A percentile compares a stretch with the other conserved stretches of the same genome.
These are phyloP conservation scores for Leccinum longicurvipes DNA, from an alignment of 768 basidiomycete genomes.

Conservation along the genomic window DNA sequence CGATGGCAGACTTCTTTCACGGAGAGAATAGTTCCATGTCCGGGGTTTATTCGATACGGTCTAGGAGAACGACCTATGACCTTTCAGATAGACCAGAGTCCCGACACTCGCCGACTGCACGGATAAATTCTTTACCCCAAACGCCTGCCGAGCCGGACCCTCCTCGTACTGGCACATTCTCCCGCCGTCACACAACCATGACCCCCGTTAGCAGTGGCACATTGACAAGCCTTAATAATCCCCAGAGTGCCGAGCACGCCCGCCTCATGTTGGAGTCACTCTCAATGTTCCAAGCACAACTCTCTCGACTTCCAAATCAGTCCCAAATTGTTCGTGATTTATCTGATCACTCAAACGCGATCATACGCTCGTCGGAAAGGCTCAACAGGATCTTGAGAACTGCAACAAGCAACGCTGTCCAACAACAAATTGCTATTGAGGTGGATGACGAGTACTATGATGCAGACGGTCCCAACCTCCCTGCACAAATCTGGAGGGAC, in stretches of 20 bases:
- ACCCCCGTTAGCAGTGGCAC: slow-evolving; percentile 19
- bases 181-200: slow-evolving; percentile 12
- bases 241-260: slow-evolving; percentile 52
- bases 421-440: slow-evolving; percentile 74
- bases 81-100: slow-evolving; percentile 23
- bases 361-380: slow-evolving; percentile 64
- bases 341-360: slow-evolving; percentile 55
- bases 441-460: slow-evolving; percentile 46
- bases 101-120: slow-evolving; percentile 13
- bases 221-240: slow-evolving; percentile 8
- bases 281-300: slow-evolving; percentile 63
- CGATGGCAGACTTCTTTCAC: slow-evolving; percentile 51
- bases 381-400: slow-evolving; percentile 59
- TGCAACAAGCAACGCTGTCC: slow-evolving; percentile 57
- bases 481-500: slow-evolving; percentile 61
- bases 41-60: slow-evolving; percentile 14
- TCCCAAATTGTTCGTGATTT: slow-evolving; percentile 50
- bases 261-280: slow-evolving; percentile 70
- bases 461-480: slow-evolving; percentile 30
- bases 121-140: slow-evolving; percentile 12
- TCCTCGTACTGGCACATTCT: slow-evolving; percentile 7
- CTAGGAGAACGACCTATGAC: slow-evolving; percentile 25
- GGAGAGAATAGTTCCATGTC: slow-evolving; percentile 13
- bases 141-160: slow-evolving; percentile 16
- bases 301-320: slow-evolving; percentile 52